Evolutionary conservation across 2,329 filamentous ascomycete genomes (phyloP), one percentile per base, ranked within the genome.

Genomic region (Trichoderma atroviride): DNA sequence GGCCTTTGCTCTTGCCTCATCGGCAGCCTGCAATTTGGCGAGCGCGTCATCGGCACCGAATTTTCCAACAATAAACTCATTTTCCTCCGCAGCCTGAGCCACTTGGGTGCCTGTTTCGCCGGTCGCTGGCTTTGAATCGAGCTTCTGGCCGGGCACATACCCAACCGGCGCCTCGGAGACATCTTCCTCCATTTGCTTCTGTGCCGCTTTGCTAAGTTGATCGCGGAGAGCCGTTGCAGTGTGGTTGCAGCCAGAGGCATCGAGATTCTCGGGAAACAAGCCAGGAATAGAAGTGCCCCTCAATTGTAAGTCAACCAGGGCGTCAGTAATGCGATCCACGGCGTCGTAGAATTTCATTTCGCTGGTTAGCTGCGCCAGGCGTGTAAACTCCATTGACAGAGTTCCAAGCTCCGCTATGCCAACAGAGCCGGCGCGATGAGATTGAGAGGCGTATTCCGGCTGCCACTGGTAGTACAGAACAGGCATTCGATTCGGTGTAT

Each of bases 401-500:
- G 92, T 92, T 2, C 91, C 94, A 37, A 96, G 79, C 79, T 96
- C 92, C n/a, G 88, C 88, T 37, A 90, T 79, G 74, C 86, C 82
- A n/a, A 87, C 86, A 60, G 77, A 80, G 70, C 83, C 81, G 1
- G 92, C 92, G 29, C 86, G 85, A 74, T 89, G 90, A 7, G 89
- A 87, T 72, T 89, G 86, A 4, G 86, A 87, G 11, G 87, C 86
- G 74, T 84, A 88, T 19, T 85, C 81, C 73, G 91, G 92, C 74
- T 88, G 87, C 92, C 92, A 97, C 71, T 86, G 83, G 80, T 95
- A 96, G 79, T 90, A 94, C 5, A 93, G 86, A 6, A 93, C 81
- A 3, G 95, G 94, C 92, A 98, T 96, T 74, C 93, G 89, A 78
- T 98, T 97, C 0, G 94, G 94, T 0, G 95, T 97, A 79, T 97